A percentile compares a stretch with the other conserved stretches of the same genome.
Conservation (phyloP, 768 basidiomycete species). For the Mycena olivaceomarginata region DNA sequence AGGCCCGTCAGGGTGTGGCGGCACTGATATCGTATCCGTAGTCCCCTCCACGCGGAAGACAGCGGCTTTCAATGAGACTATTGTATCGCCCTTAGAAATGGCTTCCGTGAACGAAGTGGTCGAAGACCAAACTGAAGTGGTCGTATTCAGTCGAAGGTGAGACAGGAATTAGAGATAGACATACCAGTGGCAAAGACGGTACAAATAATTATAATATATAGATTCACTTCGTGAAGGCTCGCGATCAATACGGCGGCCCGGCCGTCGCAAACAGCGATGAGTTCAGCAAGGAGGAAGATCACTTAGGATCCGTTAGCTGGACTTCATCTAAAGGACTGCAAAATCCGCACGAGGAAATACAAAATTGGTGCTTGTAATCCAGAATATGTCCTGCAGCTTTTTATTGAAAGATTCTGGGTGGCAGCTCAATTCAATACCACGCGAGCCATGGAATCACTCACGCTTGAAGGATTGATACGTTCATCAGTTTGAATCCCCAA, state of each 20-base stretch:
- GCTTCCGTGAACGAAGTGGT: constrained; percentile 23
- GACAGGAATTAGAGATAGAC: constrained; percentile 4
- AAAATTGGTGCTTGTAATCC: constrained; percentile 32
- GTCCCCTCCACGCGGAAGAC: constrained; percentile 14
- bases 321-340: neutral
- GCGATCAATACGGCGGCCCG: neutral
- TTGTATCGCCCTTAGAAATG: constrained; percentile 17
- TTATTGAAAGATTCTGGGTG: constrained; percentile 9
- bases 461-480: neutral
- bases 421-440: neutral
- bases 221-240: constrained; percentile 10
- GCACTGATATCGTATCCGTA: constrained; percentile 17
- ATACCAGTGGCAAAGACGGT: constrained; percentile 23
- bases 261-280: constrained; percentile 12
- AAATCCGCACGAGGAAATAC: constrained; percentile 22
- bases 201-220: constrained; percentile 7
- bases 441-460: neutral
- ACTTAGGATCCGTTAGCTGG: constrained; percentile 7
- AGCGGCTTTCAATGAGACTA: constrained; percentile 17
- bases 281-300: constrained; percentile 11
- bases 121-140: constrained; percentile 20
- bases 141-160: neutral
- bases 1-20: constrained; percentile 12
- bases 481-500: constrained; percentile 6
- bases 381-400: constrained; percentile 17